Percentiles rank a stretch among this genome's conserved stretches.
These are phyloP conservation scores for Rhododendron vialii DNA, from an alignment of 148 eudicot genomes.

Conservation along the genomic window DNA sequence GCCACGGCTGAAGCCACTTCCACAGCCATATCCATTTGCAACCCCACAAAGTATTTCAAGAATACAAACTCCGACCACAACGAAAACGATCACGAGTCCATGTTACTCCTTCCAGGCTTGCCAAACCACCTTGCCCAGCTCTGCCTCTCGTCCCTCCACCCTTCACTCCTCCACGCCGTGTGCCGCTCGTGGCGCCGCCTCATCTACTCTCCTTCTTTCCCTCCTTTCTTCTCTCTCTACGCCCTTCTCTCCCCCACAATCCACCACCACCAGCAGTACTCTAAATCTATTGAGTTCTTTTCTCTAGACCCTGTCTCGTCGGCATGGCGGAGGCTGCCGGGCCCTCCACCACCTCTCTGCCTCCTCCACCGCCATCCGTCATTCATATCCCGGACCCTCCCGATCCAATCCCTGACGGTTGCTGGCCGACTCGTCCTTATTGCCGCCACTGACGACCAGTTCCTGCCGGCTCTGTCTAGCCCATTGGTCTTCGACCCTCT, in stretches of 20 bases:
- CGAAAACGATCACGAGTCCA: constrained; percentile 9
- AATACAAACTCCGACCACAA: background rate
- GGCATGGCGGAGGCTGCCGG: constrained; percentile 29
- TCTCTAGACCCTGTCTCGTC: constrained; percentile 31
- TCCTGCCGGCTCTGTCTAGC: constrained; percentile 29
- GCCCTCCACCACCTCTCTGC: constrained; percentile 22
- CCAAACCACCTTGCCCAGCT: constrained; percentile 41
- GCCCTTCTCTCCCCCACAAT: constrained; percentile 14
- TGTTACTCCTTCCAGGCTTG: constrained; percentile 37
- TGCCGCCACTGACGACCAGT: constrained; percentile 21
- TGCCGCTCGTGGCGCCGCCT: constrained; percentile 38
- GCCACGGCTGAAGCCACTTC: background rate
- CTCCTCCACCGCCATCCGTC: constrained; percentile 37
- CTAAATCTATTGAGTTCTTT: constrained; percentile 22
- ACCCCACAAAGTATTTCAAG: background rate
- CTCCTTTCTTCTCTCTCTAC: constrained; percentile 43
- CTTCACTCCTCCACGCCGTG: constrained; percentile 32
- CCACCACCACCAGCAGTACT: background rate
- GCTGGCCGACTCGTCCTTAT: constrained; percentile 22
- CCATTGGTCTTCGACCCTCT: constrained; percentile 38
- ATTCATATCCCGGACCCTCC: constrained; percentile 36
- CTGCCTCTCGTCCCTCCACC: constrained; percentile 27
- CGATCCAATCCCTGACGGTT: constrained; percentile 31
- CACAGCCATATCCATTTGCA: background rate
- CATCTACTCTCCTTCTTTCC: constrained; percentile 38